Evolutionary conservation across 2,329 filamentous ascomycete genomes (phyloP), one percentile per base, ranked within the genome.

Genomic region (Uncinocarpus reesii): DNA sequence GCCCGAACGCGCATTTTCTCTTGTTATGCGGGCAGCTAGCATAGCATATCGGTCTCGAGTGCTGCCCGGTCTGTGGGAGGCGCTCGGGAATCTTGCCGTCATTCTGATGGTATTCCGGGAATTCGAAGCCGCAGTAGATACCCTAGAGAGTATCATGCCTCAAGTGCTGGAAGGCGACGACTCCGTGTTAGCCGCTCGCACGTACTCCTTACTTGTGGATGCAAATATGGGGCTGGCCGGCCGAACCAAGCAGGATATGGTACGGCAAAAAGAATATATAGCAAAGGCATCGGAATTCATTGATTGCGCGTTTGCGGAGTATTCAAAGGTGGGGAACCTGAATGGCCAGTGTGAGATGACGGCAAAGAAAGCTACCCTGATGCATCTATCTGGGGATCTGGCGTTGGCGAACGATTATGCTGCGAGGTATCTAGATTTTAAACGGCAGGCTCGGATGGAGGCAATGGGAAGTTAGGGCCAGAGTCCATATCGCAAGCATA

Each of bases 311-410:
- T 79, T 81, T 55, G 69, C 66, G 47, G 76, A 81, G 53, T 93
- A 78, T 61, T 77, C 79, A 35, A 74, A 71, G 40, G 70, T 86
- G 11, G 80, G 85, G 60, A 84, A 85, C 60, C 67, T 81, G 11
- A 67, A 71, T n/a, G 80, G 79, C 47, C 82, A 86, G 65, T 82
- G 85, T 59, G 83, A 88, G 64, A 80, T 85, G 71, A 76, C 89
- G 68, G 82, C 83, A 16, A 92, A 92, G 71, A 89, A 86, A 66
- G 83, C 84, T 2, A 80, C 80, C 43, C 76, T 93, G 43, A 84
- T 86, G 71, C 80, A 81, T 62, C 69, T 83, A 40, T 73, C 77
- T 6, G 84, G 82, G 0, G 83, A 88, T 56, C 64, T 72, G 55
- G 71, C 71, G 15, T 57, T 81, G 53, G 79, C 81, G 1, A 82